Evolutionary conservation across 345 rosid species (phyloP).

Genomic region (Toxicodendron radicans): DNA sequence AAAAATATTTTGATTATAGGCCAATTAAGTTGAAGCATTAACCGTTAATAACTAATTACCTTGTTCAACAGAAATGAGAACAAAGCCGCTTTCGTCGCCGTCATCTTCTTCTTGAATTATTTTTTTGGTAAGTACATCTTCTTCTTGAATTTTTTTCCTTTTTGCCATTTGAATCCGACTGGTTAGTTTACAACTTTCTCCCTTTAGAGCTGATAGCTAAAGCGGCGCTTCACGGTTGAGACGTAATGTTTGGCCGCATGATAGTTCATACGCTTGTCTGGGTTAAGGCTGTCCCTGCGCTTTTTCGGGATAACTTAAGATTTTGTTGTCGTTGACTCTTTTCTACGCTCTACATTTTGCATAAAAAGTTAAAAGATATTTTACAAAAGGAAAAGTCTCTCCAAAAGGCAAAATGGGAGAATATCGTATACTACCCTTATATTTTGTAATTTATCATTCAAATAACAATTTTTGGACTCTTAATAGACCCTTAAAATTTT

Average conservation of each 20-base stretch:
- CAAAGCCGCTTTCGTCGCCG: neutral
- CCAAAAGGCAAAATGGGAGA: no score
- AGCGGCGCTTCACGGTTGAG: no score
- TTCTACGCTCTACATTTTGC: neutral
- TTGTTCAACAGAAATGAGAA: neutral
- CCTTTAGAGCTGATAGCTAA: no score
- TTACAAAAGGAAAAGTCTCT: no score
- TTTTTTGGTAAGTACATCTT: no score
- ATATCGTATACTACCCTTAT: no score
- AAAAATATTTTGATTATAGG: neutral
- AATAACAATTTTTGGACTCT: no score
- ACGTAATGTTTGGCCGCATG: no score
- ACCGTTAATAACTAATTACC: neutral
- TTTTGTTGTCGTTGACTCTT: no score
- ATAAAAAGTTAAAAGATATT: neutral
- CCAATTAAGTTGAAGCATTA: neutral
- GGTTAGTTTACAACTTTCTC: neutral
- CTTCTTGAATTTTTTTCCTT: neutral
- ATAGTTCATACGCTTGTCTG: neutral
- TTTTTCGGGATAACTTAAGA: neutral
- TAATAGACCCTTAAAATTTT: no score
- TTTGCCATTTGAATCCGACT: neutral
- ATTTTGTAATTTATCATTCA: no score
- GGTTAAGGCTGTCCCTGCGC: neutral
- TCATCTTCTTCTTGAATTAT: neutral